Evolutionary conservation across 768 basidiomycete species (phyloP).

Genomic region (Hericium coralloides): DNA sequence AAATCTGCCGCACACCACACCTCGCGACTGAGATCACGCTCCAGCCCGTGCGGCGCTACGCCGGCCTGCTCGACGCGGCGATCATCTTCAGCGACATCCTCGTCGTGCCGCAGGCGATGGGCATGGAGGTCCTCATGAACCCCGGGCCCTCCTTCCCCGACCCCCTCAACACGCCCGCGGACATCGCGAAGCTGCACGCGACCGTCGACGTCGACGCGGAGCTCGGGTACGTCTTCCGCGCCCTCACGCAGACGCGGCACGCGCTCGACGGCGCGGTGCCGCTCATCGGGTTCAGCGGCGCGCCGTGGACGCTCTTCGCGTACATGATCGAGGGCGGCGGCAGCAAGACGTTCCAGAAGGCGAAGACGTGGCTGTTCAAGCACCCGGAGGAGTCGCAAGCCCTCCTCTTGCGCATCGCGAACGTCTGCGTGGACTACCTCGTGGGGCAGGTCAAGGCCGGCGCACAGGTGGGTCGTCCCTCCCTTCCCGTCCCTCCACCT

Average conservation of each 20-base stretch:
- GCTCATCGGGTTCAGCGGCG: constrained; percentile 94
- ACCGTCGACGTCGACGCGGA: constrained; percentile 76
- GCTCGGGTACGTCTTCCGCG: constrained; percentile 87
- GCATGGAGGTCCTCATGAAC: constrained; percentile 92
- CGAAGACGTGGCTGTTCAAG: constrained; percentile 91
- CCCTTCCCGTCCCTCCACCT: background rate
- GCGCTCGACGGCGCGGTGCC: constrained; percentile 78
- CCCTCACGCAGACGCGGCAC: constrained; percentile 77
- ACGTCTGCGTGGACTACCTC: constrained; percentile 82
- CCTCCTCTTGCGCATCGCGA: constrained; percentile 73
- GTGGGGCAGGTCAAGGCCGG: constrained; percentile 93
- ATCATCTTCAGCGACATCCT: constrained; percentile 99
- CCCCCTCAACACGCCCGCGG: constrained; percentile 70
- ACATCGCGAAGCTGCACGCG: constrained; percentile 51
- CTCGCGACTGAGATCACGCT: constrained; percentile 86
- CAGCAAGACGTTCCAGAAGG: constrained; percentile 82
- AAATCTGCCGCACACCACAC: constrained; percentile 86
- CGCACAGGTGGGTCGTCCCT: constrained; percentile 66
- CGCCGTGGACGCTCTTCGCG: constrained; percentile 95
- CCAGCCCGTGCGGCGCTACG: constrained; percentile 87
- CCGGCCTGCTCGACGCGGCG: constrained; percentile 83
- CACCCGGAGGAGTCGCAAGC: constrained; percentile 78
- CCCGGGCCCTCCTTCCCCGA: constrained; percentile 85
- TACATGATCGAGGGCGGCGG: constrained; percentile 99
- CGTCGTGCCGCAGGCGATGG: constrained; percentile 96